Conservation (phyloP, 1,139 yeast species). For the Kodamaea derodonti region DNA sequence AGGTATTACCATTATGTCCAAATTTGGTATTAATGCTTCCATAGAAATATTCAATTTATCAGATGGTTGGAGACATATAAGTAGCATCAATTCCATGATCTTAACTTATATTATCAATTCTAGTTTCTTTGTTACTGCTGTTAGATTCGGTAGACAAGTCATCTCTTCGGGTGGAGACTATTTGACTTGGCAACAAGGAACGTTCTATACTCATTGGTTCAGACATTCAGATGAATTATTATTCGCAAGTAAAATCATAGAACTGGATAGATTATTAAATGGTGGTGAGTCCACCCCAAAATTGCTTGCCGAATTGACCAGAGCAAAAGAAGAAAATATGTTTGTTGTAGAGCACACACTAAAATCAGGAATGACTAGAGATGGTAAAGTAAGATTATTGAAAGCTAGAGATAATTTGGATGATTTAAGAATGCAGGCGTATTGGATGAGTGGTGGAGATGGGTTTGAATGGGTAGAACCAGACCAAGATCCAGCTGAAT, state of each 20-base stretch:
- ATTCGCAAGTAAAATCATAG: conserved; percentile 63
- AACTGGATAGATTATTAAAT: conserved; percentile 55
- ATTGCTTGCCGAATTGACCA: conserved; percentile 37
- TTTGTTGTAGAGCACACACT: conserved; percentile 25
- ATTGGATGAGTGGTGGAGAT: conserved; percentile 75
- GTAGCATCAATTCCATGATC: conserved; percentile 58
- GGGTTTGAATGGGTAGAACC: conserved; percentile 81
- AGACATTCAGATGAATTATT: conserved; percentile 65
- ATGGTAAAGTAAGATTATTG: conserved; percentile 40
- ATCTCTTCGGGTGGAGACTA: conserved; percentile 50
- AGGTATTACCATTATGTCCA: conserved; percentile 35
- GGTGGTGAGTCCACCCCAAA: conserved; percentile 35
- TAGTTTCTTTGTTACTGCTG: conserved; percentile 56
- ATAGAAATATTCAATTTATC: conserved; percentile 32
- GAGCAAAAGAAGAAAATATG: conserved; percentile 23
- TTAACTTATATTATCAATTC: conserved; percentile 62
- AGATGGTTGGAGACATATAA: conserved; percentile 39
- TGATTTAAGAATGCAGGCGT: conserved; percentile 62
- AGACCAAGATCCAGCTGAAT: conserved; percentile 74
- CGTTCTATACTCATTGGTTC: conserved; percentile 63
- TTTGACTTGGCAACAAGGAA: conserved; percentile 62
- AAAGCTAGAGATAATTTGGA: conserved; percentile 43
- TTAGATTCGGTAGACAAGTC: conserved; percentile 51
- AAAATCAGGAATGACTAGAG: conserved; percentile 32
- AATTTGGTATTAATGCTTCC: conserved; percentile 34